Conservation (phyloP, 441 rosid species). For the Erodium texanum region DNA sequence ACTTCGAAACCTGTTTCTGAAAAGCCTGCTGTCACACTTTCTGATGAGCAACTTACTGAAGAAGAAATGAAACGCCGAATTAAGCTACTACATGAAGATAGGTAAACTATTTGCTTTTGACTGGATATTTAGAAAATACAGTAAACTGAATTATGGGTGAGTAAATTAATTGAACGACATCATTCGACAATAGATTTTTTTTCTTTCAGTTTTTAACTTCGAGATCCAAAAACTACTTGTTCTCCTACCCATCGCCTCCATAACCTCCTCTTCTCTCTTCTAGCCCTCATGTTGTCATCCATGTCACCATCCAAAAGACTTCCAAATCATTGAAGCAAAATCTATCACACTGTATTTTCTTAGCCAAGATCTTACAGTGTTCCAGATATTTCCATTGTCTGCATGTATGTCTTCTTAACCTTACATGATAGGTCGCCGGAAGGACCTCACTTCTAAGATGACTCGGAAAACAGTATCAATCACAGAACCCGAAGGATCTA, state of each 20-base stretch:
- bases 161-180: not conserved
- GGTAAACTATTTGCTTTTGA: constrained; percentile 11
- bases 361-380: too few relatives aligned
- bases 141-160: not conserved
- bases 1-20: constrained; percentile 15
- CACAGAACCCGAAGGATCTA: too few relatives aligned
- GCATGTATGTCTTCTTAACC: too few relatives aligned
- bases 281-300: too few relatives aligned
- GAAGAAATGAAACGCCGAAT: constrained; percentile 22
- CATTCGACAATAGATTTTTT: not conserved
- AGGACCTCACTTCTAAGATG: too few relatives aligned
- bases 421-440: too few relatives aligned
- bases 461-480: too few relatives aligned
- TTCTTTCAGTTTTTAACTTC: not conserved
- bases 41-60: constrained; percentile 22
- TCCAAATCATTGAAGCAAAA: too few relatives aligned
- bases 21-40: constrained; percentile 16
- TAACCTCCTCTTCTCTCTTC: too few relatives aligned
- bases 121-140: not conserved
- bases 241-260: not conserved
- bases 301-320: too few relatives aligned
- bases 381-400: too few relatives aligned
- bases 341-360: too few relatives aligned
- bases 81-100: constrained; percentile 21
- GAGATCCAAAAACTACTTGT: not conserved